Evolutionary conservation across 192 early-diverging fungal species (phyloP).

Genomic region (Dimargaris cristalligena): DNA sequence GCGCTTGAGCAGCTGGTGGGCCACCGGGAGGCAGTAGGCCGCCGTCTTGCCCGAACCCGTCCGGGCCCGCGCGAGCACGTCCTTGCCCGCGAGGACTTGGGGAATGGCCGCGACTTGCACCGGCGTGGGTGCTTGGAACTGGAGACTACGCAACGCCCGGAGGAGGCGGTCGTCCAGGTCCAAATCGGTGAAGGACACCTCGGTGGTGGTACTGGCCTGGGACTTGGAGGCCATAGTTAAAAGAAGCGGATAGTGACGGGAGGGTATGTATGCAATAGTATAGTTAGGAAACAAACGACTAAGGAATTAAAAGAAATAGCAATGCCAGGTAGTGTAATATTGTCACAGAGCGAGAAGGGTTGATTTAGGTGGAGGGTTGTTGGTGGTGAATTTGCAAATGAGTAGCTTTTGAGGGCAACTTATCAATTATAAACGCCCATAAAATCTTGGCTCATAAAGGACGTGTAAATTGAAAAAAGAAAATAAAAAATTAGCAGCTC

Average conservation of each 20-base stretch:
- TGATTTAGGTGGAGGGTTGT: too few species aligned
- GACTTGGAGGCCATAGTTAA: not conserved
- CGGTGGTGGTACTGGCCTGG: slow-evolving; percentile 3
- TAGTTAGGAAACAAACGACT: not conserved
- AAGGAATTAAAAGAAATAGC: not conserved
- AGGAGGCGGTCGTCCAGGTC: slow-evolving; percentile 79
- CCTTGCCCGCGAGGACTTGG: slow-evolving; percentile 77
- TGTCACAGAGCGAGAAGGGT: not conserved
- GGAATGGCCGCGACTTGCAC: slow-evolving; percentile 84
- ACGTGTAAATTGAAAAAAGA: too few species aligned
- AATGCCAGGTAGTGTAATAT: not conserved
- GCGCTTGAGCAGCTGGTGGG: slow-evolving; percentile 86
- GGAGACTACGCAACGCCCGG: slow-evolving; percentile 68
- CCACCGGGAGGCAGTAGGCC: slow-evolving; percentile 77
- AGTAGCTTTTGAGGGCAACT: not conserved
- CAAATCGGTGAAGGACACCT: slow-evolving; percentile 36
- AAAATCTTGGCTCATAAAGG: too few species aligned
- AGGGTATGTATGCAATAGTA: not conserved
- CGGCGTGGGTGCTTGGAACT: slow-evolving; percentile 69
- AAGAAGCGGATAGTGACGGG: not conserved
- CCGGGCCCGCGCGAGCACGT: slow-evolving; percentile 79
- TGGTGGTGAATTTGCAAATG: not conserved
- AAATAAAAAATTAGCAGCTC: too few species aligned
- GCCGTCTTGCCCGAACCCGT: slow-evolving; percentile 96
- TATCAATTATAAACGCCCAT: not conserved